These are phyloP conservation scores for Citrus inodora DNA, from an alignment of 345 rosid species.

Conservation along the genomic window DNA sequence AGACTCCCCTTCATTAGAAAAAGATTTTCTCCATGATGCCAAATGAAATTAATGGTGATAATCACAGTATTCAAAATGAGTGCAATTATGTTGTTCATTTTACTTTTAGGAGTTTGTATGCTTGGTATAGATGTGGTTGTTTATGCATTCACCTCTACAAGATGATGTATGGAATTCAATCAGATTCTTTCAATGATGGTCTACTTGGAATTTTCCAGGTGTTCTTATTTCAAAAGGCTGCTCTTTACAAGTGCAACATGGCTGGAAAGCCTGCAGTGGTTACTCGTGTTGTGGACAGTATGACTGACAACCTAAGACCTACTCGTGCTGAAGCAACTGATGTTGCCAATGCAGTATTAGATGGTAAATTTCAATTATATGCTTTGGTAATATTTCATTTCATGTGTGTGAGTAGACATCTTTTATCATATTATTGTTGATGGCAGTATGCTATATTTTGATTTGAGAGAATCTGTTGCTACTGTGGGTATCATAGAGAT, in stretches of 20 bases:
- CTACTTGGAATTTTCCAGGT: slow-evolving; percentile 45
- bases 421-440: neutral
- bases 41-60: neutral
- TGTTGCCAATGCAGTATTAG: slow-evolving; percentile 97
- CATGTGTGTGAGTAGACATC: neutral
- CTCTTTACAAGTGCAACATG: slow-evolving; percentile 90
- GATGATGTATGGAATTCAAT: neutral
- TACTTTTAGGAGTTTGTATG: neutral
- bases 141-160: neutral
- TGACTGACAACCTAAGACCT: slow-evolving; percentile 96
- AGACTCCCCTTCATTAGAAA: neutral
- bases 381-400: neutral
- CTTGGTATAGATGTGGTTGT: neutral
- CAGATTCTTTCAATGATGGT: slow-evolving; percentile 3
- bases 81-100: neutral
- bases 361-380: slow-evolving; percentile 46
- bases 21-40: neutral
- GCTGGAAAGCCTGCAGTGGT: slow-evolving; percentile 94
- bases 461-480: neutral
- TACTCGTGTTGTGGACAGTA: slow-evolving; percentile 93
- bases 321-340: slow-evolving; percentile 99
- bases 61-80: neutral
- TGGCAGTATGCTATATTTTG: neutral
- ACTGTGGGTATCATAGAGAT: neutral
- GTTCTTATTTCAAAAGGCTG: slow-evolving; percentile 90